Evolutionary conservation across 106 monocot species (phyloP).

Genomic region (Phalaenopsis equestris): DNA sequence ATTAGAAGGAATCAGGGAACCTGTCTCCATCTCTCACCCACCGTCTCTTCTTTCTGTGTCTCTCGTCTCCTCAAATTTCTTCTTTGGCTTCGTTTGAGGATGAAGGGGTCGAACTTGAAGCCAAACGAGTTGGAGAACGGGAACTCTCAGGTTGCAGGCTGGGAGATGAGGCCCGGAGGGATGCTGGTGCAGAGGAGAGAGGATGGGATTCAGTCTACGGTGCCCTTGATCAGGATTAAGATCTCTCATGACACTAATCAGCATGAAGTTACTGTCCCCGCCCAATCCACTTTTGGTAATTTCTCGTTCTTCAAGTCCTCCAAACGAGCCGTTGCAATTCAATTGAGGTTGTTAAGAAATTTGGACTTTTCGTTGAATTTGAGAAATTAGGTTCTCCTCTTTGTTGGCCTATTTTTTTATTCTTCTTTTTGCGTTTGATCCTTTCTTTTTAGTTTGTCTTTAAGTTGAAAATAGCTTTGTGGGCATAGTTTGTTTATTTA

Average conservation of each 20-base stretch:
- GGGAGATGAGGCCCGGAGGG: constrained; percentile 78
- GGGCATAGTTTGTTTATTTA: neutral
- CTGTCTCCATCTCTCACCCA: neutral
- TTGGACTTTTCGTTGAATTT: neutral
- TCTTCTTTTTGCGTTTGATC: neutral
- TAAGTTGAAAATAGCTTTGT: neutral
- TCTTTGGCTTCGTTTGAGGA: constrained; percentile 3
- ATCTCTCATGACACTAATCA: constrained; percentile 48
- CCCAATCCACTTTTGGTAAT: constrained; percentile 81
- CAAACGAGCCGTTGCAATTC: neutral
- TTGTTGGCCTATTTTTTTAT: neutral
- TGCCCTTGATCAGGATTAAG: constrained; percentile 59
- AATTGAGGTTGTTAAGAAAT: neutral
- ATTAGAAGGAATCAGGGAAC: neutral
- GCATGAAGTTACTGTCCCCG: constrained; percentile 60
- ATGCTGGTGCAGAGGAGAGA: constrained; percentile 78
- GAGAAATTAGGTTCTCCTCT: neutral
- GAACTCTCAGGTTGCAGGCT: constrained; percentile 20
- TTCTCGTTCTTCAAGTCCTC: neutral
- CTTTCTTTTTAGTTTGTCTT: neutral
- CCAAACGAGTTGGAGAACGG: constrained; percentile 11
- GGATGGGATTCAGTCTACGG: constrained; percentile 16
- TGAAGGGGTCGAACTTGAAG: constrained; percentile 22
- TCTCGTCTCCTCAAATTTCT: neutral
- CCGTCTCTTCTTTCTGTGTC: neutral